phyloP scores from a whole-genome alignment of 2,329 filamentous ascomycete genomes.

The Falciphora oryzae region DNA sequence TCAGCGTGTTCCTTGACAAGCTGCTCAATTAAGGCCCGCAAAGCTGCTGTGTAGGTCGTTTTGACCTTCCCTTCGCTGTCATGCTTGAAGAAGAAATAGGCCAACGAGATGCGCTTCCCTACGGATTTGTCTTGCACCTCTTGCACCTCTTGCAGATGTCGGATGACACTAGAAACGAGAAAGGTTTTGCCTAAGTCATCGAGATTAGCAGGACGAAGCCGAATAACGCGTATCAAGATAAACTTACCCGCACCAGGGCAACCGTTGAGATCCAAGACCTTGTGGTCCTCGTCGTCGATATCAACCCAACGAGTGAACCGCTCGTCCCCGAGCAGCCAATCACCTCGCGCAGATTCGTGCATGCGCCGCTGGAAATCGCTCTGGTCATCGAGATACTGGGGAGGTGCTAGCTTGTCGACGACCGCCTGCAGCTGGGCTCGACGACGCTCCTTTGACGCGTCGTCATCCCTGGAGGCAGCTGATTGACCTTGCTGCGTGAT shows the following conservation, averaged over 20 bases:
- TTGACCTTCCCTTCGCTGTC: neutral
- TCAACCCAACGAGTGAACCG: neutral
- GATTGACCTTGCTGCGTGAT: no score
- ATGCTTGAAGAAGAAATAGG: neutral
- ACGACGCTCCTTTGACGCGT: no score
- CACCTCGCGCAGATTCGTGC: neutral
- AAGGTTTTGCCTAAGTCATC: neutral
- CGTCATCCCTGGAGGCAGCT: no score
- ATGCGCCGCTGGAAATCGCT: neutral
- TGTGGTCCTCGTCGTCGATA: neutral
- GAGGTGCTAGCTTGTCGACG: no score
- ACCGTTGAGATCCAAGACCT: neutral
- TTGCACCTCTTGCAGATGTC: neutral
- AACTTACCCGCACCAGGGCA: neutral
- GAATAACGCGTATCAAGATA: no score
- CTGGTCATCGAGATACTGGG: no score
- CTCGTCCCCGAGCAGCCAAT: neutral
- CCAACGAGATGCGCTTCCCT: neutral
- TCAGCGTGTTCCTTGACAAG: neutral
- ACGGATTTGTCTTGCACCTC: neutral
- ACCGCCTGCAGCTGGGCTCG: no score
- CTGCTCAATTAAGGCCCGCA: neutral
- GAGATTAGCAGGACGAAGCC: no score
- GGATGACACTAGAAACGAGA: neutral
- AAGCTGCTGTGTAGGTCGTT: neutral